Percentiles rank a stretch among this genome's conserved stretches.
Evolutionary conservation across 208 protist species (phyloP).

Genomic region (Leishmania martiniquensis): DNA sequence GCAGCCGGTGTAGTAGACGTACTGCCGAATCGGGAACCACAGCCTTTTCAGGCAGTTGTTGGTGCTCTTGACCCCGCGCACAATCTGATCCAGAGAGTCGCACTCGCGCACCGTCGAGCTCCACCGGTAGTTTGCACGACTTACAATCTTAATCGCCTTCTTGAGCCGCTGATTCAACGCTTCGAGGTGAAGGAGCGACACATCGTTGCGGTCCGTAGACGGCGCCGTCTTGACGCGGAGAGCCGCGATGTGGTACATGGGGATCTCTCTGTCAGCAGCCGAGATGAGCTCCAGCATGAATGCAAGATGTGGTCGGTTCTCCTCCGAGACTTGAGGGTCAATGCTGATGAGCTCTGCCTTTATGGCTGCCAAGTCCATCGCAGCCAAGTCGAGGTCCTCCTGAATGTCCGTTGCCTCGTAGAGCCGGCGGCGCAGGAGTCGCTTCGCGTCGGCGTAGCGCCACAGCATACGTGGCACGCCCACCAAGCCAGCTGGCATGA

Average conservation of each 20-base stretch:
- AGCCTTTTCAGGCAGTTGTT: conserved; percentile 63
- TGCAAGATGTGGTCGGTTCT: conserved; percentile 70
- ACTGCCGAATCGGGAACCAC: conserved; percentile 72
- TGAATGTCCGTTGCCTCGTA: conserved; percentile 85
- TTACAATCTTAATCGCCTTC: conserved; percentile 77
- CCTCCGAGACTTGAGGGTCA: conserved; percentile 77
- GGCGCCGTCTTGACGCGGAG: conserved; percentile 52
- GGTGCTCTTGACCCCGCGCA: conserved; percentile 54
- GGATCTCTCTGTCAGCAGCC: conserved; percentile 71
- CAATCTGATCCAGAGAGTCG: conserved; percentile 68
- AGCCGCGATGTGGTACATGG: conserved; percentile 76
- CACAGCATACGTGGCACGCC: conserved; percentile 87
- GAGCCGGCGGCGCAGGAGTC: conserved; percentile 57
- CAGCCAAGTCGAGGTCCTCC: conserved; percentile 86
- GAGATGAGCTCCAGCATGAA: conserved; percentile 86
- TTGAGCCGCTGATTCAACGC: conserved; percentile 80
- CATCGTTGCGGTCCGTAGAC: conserved; percentile 51
- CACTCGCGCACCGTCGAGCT: conserved; percentile 68
- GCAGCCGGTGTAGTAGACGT: conserved; percentile 63
- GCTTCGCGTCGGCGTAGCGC: conserved; percentile 64
- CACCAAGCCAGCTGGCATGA: conserved; percentile 89
- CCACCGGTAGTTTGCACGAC: conserved; percentile 84
- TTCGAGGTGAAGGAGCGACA: conserved; percentile 82
- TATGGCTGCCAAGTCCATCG: conserved; percentile 80
- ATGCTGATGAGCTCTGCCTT: conserved; percentile 86